Conservation (phyloP, 2,329 filamentous ascomycete genomes). For the Ceratocystis eucalypticola region DNA sequence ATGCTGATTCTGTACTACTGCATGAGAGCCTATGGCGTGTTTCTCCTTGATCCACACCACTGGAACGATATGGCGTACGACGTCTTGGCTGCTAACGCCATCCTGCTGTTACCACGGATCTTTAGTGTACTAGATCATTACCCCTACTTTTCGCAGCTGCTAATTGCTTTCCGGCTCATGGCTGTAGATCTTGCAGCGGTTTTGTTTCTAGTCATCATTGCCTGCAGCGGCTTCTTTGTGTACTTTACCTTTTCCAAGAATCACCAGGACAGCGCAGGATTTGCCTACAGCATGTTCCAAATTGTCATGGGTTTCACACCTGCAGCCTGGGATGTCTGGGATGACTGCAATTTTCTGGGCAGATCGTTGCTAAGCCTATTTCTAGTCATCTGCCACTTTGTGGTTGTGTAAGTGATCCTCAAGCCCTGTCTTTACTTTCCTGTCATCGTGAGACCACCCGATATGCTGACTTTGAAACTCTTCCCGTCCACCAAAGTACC, state of each 20-base stretch:
- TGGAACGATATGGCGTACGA: slow-evolving; percentile 84
- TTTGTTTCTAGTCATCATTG: slow-evolving; percentile 69
- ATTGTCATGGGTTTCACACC: slow-evolving; percentile 93
- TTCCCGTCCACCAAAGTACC: slow-evolving; percentile 36
- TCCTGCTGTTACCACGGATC: slow-evolving; percentile 76
- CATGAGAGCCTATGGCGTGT: slow-evolving; percentile 74
- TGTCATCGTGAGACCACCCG: not conserved
- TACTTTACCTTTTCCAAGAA: slow-evolving; percentile 76
- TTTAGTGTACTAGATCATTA: slow-evolving; percentile 93
- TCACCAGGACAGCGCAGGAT: slow-evolving; percentile 53
- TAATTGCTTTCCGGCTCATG: slow-evolving; percentile 92
- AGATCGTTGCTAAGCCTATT: slow-evolving; percentile 66
- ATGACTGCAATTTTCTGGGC: slow-evolving; percentile 63
- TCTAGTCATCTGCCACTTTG: slow-evolving; percentile 86
- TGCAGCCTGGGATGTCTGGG: slow-evolving; percentile 85
- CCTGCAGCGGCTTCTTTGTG: slow-evolving; percentile 89
- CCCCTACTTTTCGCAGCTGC: slow-evolving; percentile 85
- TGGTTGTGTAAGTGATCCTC: slow-evolving; percentile 54
- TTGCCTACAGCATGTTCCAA: slow-evolving; percentile 88
- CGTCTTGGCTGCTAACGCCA: slow-evolving; percentile 80
- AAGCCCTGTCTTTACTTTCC: not conserved
- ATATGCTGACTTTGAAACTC: not conserved
- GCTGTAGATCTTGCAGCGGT: slow-evolving; percentile 77
- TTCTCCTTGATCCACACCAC: slow-evolving; percentile 59
- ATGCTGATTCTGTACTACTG: slow-evolving; percentile 81